phyloP scores from a whole-genome alignment of 129 eudicot genomes.

The Smallanthus sonchifolius region DNA sequence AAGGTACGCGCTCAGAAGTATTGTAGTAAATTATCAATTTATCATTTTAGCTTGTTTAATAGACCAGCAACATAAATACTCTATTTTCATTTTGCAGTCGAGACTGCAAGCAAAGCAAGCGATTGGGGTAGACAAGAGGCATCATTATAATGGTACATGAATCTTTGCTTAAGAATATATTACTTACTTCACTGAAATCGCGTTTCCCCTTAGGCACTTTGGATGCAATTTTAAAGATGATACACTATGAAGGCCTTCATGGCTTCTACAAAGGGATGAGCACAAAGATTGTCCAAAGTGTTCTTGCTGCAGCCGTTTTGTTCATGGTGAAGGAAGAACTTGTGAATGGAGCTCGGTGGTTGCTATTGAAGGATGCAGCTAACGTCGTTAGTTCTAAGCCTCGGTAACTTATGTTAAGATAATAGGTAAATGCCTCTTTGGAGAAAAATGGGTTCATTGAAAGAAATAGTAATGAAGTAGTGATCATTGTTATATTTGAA shows the following conservation, averaged over 20 bases:
- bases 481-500: conserved; percentile 22
- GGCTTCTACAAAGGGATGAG: conserved; percentile 94
- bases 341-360: conserved; percentile 68
- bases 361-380: conserved; percentile 49
- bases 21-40: not conserved
- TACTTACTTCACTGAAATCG: not conserved
- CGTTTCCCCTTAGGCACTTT: conserved; percentile 53
- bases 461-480: conserved; percentile 12
- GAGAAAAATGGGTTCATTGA: conserved; percentile 11
- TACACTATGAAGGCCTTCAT: conserved; percentile 72
- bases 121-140: conserved; percentile 63
- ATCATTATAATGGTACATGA: conserved; percentile 72
- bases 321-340: conserved; percentile 98
- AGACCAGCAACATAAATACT: not conserved
- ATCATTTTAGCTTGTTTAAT: not conserved
- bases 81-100: conserved; percentile 44
- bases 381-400: conserved; percentile 29
- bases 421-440: conserved; percentile 4
- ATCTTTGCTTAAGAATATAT: not conserved
- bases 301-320: conserved; percentile 92
- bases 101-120: conserved; percentile 93
- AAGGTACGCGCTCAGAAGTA: conserved; percentile 44
- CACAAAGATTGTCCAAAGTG: conserved; percentile 92
- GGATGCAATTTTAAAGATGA: conserved; percentile 87
- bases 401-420: not conserved